A percentile compares a stretch with the other conserved stretches of the same genome.
Evolutionary conservation across 2,329 filamentous ascomycete genomes (phyloP).

Genomic region (Scytalidium sp.): DNA sequence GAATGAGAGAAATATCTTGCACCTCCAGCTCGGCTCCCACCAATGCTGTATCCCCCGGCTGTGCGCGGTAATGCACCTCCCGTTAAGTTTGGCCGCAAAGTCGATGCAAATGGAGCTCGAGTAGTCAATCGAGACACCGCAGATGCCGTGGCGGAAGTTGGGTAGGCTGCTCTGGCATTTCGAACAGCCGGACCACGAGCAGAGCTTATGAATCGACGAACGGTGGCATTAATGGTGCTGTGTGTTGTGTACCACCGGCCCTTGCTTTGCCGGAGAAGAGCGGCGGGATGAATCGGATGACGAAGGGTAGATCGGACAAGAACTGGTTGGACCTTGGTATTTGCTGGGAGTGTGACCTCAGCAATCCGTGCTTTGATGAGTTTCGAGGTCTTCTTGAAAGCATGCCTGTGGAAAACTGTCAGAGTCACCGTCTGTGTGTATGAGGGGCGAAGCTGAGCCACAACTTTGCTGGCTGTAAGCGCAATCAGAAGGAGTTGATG

Average conservation of each 20-base stretch:
- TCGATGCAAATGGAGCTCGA: constrained; percentile 81
- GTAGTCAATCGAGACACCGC: constrained; percentile 63
- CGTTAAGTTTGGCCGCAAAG: constrained; percentile 87
- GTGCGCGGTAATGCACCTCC: constrained; percentile 81
- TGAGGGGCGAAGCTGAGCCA: constrained; percentile 2
- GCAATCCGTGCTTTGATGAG: constrained; percentile 41
- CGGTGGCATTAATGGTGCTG: constrained; percentile 48
- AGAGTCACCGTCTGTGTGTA: constrained; percentile 14
- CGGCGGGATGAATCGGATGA: constrained; percentile 55
- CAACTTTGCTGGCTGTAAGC: constrained; percentile 1
- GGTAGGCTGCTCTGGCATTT: constrained; percentile 49
- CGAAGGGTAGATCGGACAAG: constrained; percentile 53
- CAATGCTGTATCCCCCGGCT: constrained; percentile 83
- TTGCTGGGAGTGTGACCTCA: constrained; percentile 36
- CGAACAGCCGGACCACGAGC: constrained; percentile 29
- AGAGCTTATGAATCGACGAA: constrained; percentile 34
- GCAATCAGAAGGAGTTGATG: neutral
- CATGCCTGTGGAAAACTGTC: constrained; percentile 32
- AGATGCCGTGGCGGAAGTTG: constrained; percentile 52
- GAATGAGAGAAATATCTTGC: constrained; percentile 88
- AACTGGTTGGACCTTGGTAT: constrained; percentile 54
- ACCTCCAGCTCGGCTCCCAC: constrained; percentile 66
- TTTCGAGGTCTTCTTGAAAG: constrained; percentile 43
- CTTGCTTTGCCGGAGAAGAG: constrained; percentile 61
- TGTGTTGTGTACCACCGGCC: constrained; percentile 61